phyloP scores from a whole-genome alignment of 768 basidiomycete species.

The Lactifluus subvellereus region DNA sequence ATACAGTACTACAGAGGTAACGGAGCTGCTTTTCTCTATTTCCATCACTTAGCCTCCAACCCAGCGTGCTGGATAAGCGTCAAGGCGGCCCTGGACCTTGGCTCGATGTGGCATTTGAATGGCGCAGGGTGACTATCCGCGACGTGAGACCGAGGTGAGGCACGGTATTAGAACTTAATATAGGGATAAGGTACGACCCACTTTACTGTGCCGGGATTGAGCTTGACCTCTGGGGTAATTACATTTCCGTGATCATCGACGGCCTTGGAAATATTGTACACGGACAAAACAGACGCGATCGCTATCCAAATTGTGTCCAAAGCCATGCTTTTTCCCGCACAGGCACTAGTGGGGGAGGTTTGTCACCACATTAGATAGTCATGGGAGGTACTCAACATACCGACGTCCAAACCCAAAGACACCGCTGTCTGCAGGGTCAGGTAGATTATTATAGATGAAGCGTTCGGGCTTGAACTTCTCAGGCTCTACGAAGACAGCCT shows the following conservation, averaged over 20 bases:
- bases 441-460: conserved; percentile 11
- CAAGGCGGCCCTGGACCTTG: conserved; percentile 14
- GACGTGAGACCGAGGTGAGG: background rate
- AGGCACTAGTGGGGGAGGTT: conserved; percentile 5
- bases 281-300: conserved; percentile 19
- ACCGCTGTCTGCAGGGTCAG: conserved; percentile 18
- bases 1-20: no score
- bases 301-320: conserved; percentile 24
- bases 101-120: conserved; percentile 19
- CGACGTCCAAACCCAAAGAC: conserved; percentile 25
- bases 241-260: conserved; percentile 13
- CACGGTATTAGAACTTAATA: background rate
- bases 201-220: conserved; percentile 10
- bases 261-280: conserved; percentile 19
- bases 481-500: conserved; percentile 21
- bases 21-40: no score
- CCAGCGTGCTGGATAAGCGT: conserved; percentile 19
- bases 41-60: conserved; percentile 1
- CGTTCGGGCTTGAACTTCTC: conserved; percentile 24
- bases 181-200: background rate
- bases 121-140: conserved; percentile 13
- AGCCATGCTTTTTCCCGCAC: conserved; percentile 21
- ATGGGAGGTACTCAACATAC: conserved; percentile 3
- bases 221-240: conserved; percentile 20
- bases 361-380: background rate